Percentiles rank a stretch among this genome's conserved stretches.
Evolutionary conservation across 1,284 basidiomycete genomes (phyloP).

Genomic region (Fomitiporia mediterranea): DNA sequence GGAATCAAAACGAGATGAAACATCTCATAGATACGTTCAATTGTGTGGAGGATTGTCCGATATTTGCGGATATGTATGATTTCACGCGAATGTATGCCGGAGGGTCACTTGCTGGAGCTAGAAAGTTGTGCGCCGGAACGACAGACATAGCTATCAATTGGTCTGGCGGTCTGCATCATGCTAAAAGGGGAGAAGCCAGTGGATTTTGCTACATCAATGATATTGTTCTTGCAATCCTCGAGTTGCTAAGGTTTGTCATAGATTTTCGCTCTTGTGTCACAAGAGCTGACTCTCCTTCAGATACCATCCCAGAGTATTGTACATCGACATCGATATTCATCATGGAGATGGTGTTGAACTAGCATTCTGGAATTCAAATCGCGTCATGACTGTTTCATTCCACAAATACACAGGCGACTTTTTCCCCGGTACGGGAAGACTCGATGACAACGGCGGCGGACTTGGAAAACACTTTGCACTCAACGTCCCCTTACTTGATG

Average conservation of each 20-base stretch:
- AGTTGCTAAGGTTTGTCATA: constrained; percentile 70
- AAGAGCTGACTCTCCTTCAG: constrained; percentile 36
- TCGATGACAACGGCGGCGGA: constrained; percentile 84
- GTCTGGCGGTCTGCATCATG: constrained; percentile 95
- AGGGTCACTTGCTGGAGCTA: constrained; percentile 84
- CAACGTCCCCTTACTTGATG: constrained; percentile 94
- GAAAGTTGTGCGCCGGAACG: constrained; percentile 78
- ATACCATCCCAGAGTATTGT: constrained; percentile 86
- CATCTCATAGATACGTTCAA: constrained; percentile 79
- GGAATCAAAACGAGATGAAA: constrained; percentile 70
- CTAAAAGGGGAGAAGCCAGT: constrained; percentile 92
- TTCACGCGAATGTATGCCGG: constrained; percentile 93
- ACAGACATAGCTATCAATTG: constrained; percentile 98
- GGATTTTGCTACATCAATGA: constrained; percentile 98
- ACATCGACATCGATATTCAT: constrained; percentile 97
- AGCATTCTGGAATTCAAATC: constrained; percentile 96
- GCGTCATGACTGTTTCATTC: constrained; percentile 98
- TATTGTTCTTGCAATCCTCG: constrained; percentile 91
- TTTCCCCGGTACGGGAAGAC: constrained; percentile 93
- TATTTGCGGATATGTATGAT: constrained; percentile 89
- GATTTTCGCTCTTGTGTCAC: constrained; percentile 9
- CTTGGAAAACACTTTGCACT: constrained; percentile 93
- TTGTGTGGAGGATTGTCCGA: constrained; percentile 91
- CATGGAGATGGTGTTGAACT: constrained; percentile 97
- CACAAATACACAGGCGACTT: constrained; percentile 99